A percentile compares a stretch with the other conserved stretches of the same genome.
Evolutionary conservation across 768 basidiomycete species (phyloP).

Genomic region (Boletus edulis): DNA sequence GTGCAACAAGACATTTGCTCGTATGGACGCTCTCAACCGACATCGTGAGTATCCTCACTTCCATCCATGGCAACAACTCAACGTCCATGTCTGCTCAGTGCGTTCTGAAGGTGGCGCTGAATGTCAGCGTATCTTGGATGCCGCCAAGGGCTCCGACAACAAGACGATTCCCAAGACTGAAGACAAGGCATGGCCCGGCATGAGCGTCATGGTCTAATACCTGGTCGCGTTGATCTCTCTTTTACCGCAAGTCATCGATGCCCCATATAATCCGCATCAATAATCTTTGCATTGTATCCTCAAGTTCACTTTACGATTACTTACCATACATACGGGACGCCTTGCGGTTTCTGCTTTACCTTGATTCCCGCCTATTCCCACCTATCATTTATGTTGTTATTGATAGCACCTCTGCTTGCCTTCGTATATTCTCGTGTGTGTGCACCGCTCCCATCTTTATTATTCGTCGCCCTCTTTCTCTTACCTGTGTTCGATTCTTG

Average conservation of each 20-base stretch:
- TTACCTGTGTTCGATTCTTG: conserved; percentile 23
- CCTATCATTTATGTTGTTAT: conserved; percentile 25
- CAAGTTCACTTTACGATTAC: conserved; percentile 17
- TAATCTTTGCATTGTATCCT: conserved; percentile 19
- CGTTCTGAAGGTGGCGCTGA: conserved; percentile 82
- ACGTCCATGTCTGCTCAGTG: conserved; percentile 39
- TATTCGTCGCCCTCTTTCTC: conserved; percentile 5
- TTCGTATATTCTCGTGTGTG: conserved; percentile 1
- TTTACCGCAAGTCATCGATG: conserved; percentile 16
- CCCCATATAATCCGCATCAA: conserved; percentile 24
- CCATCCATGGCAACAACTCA: neutral
- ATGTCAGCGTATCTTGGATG: conserved; percentile 48
- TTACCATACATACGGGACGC: conserved; percentile 30
- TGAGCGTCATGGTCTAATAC: conserved; percentile 31
- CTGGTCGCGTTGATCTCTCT: conserved; percentile 3
- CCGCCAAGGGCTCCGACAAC: conserved; percentile 28
- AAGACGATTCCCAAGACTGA: conserved; percentile 29
- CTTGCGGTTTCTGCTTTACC: conserved; percentile 26
- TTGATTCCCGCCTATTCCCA: conserved; percentile 2
- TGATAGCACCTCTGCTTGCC: conserved; percentile 15
- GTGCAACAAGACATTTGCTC: conserved; percentile 89
- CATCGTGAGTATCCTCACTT: conserved; percentile 64
- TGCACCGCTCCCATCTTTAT: conserved; percentile 11
- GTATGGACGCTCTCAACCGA: conserved; percentile 92
- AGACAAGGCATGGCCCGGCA: conserved; percentile 33